Percentiles rank a stretch among this genome's conserved stretches.
phyloP scores from a whole-genome alignment of 2,329 filamentous ascomycete species.

The Ophiocordyceps unilateralis region DNA sequence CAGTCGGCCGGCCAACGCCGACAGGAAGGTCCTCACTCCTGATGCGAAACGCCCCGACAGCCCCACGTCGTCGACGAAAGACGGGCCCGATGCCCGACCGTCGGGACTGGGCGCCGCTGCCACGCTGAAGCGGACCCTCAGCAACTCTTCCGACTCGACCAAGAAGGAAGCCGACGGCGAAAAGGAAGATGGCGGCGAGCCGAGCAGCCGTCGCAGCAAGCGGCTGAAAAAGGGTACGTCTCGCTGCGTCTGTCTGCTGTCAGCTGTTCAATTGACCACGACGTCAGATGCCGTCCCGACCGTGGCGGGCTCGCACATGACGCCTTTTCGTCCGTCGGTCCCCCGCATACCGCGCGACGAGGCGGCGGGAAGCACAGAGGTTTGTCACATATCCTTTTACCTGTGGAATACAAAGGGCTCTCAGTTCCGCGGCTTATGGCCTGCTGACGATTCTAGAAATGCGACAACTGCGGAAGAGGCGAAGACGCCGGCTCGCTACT shows the following conservation, averaged over 20 bases:
- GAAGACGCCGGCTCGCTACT: slow-evolving; percentile 57
- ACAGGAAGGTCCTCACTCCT: slow-evolving; percentile 41
- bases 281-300: slow-evolving; percentile 58
- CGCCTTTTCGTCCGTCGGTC: slow-evolving; percentile 68
- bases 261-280: no score
- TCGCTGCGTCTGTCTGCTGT: slow-evolving; percentile 1
- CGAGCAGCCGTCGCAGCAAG: slow-evolving; percentile 70
- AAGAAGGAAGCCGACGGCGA: slow-evolving; percentile 30
- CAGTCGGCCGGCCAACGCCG: slow-evolving; percentile 31
- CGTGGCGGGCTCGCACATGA: slow-evolving; percentile 94
- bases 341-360: slow-evolving; percentile 46
- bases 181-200: slow-evolving; percentile 43
- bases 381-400: slow-evolving; percentile 1
- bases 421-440: slow-evolving; percentile 11
- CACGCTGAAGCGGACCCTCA: slow-evolving; percentile 62
- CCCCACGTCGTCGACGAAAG: slow-evolving; percentile 44
- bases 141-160: slow-evolving; percentile 28
- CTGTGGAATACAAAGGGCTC: no score
- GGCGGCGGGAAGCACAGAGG: slow-evolving; percentile 23
- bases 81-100: slow-evolving; percentile 47
- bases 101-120: slow-evolving; percentile 36
- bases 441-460: slow-evolving; percentile 33
- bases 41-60: slow-evolving; percentile 43
- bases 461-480: slow-evolving; percentile 69
- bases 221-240: slow-evolving; percentile 54